Evolutionary conservation across 495 filamentous ascomycete species (phyloP).

Genomic region (Aspergillus diversus): DNA sequence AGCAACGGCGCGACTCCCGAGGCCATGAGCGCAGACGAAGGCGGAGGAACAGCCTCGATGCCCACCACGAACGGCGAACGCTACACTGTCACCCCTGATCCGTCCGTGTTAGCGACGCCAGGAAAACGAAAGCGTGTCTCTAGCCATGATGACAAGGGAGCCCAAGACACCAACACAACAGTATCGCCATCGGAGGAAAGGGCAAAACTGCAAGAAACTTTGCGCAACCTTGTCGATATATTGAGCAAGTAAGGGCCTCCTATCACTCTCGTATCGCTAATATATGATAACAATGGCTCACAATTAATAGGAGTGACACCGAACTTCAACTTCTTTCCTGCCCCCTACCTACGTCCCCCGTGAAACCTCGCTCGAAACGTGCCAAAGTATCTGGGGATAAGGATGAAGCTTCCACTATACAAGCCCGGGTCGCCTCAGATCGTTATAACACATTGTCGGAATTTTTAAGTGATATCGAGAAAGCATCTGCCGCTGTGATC

Average conservation of each 20-base stretch:
- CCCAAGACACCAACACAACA: slow-evolving; percentile 32
- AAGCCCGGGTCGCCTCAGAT: slow-evolving; percentile 42
- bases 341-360: slow-evolving; percentile 41
- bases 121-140: slow-evolving; percentile 52
- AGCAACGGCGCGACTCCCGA: slow-evolving; percentile 32
- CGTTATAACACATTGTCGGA: slow-evolving; percentile 53
- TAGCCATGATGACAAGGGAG: slow-evolving; percentile 43
- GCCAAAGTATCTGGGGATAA: slow-evolving; percentile 48
- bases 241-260: slow-evolving; percentile 38
- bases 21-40: slow-evolving; percentile 52
- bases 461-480: slow-evolving; percentile 53
- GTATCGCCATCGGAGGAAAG: slow-evolving; percentile 36
- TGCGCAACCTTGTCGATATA: slow-evolving; percentile 46
- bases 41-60: slow-evolving; percentile 38
- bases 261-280: neutral
- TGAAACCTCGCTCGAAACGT: slow-evolving; percentile 54
- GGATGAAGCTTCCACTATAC: slow-evolving; percentile 43
- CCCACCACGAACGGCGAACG: slow-evolving; percentile 44
- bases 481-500: slow-evolving; percentile 48
- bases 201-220: slow-evolving; percentile 42
- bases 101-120: slow-evolving; percentile 39
- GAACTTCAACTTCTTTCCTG: slow-evolving; percentile 49
- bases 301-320: slow-evolving; percentile 41
- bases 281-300: slow-evolving; percentile 23
- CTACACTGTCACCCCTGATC: slow-evolving; percentile 36